Conservation (phyloP, 306 rosid genomes). For the Cicer chorassanicum region DNA sequence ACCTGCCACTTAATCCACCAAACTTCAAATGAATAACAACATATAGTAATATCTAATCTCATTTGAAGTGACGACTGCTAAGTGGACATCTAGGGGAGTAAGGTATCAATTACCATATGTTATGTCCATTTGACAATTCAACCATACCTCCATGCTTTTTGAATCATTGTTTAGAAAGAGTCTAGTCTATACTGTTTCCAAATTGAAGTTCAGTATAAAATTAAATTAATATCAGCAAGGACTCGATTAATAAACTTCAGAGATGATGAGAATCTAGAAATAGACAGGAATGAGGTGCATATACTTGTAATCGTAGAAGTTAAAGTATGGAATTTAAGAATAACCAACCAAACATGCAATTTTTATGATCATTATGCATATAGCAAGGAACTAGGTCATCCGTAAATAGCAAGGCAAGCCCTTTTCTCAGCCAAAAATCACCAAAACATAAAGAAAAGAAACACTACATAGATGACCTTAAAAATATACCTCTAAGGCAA, state of each 20-base stretch:
- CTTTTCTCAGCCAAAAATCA: constrained; percentile 7
- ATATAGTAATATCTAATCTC: constrained; percentile 43
- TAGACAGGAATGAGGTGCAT: constrained; percentile 15
- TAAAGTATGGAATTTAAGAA: constrained; percentile 36
- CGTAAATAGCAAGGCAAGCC: constrained; percentile 18
- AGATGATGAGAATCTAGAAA: constrained; percentile 31
- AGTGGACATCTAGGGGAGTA: constrained; percentile 31
- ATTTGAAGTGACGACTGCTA: constrained; percentile 41
- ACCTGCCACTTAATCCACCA: constrained; percentile 83
- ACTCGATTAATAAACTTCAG: constrained; percentile 11
- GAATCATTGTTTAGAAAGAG: constrained; percentile 24
- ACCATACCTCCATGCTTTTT: not conserved
- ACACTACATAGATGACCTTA: constrained; percentile 12
- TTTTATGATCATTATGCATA: constrained; percentile 29
- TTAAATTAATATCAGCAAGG: constrained; percentile 23
- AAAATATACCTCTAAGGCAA: constrained; percentile 75
- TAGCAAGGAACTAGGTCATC: not conserved
- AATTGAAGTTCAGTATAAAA: constrained; percentile 36
- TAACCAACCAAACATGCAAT: constrained; percentile 31
- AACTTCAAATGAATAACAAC: constrained; percentile 52
- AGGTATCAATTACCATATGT: constrained; percentile 19
- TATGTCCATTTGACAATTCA: constrained; percentile 35
- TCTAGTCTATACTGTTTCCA: constrained; percentile 16
- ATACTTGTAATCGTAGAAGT: not conserved
- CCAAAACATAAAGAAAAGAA: not conserved